phyloP scores from a whole-genome alignment of 2,329 filamentous ascomycete species.

The Penicillium corylophilum region DNA sequence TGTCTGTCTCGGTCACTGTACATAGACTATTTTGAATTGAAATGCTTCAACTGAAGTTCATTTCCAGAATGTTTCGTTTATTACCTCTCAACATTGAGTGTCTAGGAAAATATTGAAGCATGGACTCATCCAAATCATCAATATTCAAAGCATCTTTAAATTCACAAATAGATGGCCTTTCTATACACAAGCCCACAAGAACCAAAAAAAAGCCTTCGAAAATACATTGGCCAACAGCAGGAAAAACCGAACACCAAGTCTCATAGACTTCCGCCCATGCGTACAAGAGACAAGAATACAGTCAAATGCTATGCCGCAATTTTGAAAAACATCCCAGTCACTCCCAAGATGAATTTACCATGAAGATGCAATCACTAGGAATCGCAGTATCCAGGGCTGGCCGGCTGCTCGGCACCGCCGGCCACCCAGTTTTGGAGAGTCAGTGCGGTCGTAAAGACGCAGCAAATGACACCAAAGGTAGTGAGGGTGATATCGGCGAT shows the following conservation, averaged over 20 bases:
- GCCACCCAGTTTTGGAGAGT: conserved; percentile 91
- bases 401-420: conserved; percentile 52
- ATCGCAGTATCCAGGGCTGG: conserved; percentile 65
- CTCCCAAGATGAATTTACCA: background rate
- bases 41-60: conserved; percentile 3
- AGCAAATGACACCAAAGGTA: conserved; percentile 79
- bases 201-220: conserved; percentile 3
- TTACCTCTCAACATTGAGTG: background rate
- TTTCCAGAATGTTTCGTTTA: background rate
- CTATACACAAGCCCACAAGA: conserved; percentile 15
- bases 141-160: background rate
- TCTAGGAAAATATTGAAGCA: background rate
- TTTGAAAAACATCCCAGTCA: conserved; percentile 7
- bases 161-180: conserved; percentile 3
- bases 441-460: conserved; percentile 86
- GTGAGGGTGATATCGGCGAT: conserved; percentile 72
- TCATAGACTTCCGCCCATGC: conserved; percentile 8
- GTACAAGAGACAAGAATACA: conserved; percentile 2
- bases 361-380: conserved; percentile 14
- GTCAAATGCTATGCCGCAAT: conserved; percentile 16
- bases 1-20: conserved; percentile 18
- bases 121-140: background rate
- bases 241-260: conserved; percentile 8
- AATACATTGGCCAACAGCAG: conserved; percentile 9
- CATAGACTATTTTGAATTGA: conserved; percentile 21